phyloP scores from a whole-genome alignment of 73 alveolate genomes.

The Tetrahymena borealis region DNA sequence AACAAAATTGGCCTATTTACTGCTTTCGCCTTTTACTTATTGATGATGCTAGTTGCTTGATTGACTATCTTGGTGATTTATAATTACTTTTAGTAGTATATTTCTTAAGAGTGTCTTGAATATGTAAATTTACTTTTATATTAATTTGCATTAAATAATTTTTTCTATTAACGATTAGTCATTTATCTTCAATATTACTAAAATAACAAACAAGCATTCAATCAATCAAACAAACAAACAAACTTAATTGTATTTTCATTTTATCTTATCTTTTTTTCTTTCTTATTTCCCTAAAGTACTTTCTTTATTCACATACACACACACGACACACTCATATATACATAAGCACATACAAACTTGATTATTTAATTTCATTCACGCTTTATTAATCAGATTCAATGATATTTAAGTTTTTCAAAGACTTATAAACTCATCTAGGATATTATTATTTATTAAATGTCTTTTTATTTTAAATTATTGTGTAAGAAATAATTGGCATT shows the following conservation, averaged over 20 bases:
- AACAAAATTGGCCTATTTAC: neutral
- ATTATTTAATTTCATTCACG: too few species aligned
- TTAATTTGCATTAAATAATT: neutral
- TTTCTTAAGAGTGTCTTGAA: neutral
- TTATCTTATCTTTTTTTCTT: neutral
- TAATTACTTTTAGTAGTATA: neutral
- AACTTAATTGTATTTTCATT: neutral
- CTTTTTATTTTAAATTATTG: too few species aligned
- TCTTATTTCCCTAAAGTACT: neutral
- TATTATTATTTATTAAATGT: too few species aligned
- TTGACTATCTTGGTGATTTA: neutral
- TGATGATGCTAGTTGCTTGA: neutral
- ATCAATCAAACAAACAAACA: too few species aligned
- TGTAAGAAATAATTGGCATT: too few species aligned
- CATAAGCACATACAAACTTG: too few species aligned
- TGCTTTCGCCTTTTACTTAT: neutral
- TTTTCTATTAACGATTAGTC: neutral
- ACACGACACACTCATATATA: neutral
- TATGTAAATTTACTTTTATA: neutral
- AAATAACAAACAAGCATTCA: neutral
- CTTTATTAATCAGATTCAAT: too few species aligned
- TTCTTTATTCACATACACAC: neutral
- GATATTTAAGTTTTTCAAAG: too few species aligned
- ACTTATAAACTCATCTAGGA: too few species aligned
- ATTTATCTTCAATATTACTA: neutral